Percentiles rank a stretch among this genome's conserved stretches.
phyloP scores from a whole-genome alignment of 495 filamentous ascomycete species.

The Pyrenopolyporus hunteri region DNA sequence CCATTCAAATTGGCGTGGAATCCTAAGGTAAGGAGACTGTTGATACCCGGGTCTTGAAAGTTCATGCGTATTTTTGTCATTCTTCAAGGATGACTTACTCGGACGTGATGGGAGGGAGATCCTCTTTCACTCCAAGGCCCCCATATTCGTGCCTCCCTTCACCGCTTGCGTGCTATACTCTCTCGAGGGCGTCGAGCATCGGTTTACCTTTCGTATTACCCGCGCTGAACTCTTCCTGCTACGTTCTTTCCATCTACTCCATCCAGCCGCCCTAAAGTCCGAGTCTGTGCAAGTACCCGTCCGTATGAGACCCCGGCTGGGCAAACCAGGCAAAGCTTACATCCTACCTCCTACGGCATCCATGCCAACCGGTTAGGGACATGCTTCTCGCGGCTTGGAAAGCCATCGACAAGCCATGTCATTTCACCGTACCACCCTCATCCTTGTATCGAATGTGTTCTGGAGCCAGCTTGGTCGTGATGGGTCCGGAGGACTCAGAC shows the following conservation, averaged over 20 bases:
- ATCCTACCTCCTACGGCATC: slow-evolving; percentile 7
- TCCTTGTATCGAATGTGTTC: slow-evolving; percentile 15
- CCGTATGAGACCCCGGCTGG: slow-evolving; percentile 6
- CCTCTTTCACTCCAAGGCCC: slow-evolving; percentile 12
- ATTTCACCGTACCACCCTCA: slow-evolving; percentile 1
- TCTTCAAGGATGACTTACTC: too few relatives aligned
- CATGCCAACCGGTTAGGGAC: slow-evolving; percentile 7
- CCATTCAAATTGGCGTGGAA: too few relatives aligned
- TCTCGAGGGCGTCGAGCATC: slow-evolving; percentile 25
- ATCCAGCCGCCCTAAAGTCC: slow-evolving; percentile 18
- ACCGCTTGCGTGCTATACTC: slow-evolving; percentile 6
- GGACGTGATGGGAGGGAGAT: too few relatives aligned
- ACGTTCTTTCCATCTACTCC: slow-evolving; percentile 6
- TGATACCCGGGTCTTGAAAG: too few relatives aligned
- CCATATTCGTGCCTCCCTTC: slow-evolving; percentile 12
- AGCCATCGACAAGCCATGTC: slow-evolving; percentile 29
- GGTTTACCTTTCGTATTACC: neutral
- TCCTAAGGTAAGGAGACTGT: too few relatives aligned
- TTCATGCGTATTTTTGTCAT: too few relatives aligned
- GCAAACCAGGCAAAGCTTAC: slow-evolving; percentile 15
- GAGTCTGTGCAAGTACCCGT: slow-evolving; percentile 12
- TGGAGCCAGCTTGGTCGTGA: slow-evolving; percentile 14
- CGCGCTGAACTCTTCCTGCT: slow-evolving; percentile 5
- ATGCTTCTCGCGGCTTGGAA: slow-evolving; percentile 19
- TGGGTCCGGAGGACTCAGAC: slow-evolving; percentile 1